phyloP scores from a whole-genome alignment of 768 basidiomycete species.

The Rhizopogon sp. region DNA sequence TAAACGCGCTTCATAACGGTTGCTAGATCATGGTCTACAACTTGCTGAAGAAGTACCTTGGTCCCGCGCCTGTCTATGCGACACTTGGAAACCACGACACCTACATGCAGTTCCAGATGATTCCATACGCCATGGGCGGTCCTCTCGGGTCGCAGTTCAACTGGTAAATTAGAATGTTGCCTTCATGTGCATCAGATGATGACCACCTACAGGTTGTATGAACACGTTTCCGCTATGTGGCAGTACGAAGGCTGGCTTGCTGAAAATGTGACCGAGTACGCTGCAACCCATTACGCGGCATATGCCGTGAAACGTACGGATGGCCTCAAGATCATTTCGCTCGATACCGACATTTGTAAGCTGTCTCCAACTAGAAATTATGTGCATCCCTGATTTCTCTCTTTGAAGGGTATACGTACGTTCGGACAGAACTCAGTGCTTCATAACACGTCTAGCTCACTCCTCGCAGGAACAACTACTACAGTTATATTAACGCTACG shows the following conservation, averaged over 20 bases:
- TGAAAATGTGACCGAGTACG: constrained; percentile 29
- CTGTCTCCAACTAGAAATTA: not conserved
- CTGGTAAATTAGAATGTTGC: constrained; percentile 24
- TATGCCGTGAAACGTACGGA: constrained; percentile 40
- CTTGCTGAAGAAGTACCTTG: constrained; percentile 53
- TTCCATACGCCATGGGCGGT: constrained; percentile 34
- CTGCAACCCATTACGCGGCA: constrained; percentile 42
- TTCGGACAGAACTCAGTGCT: not conserved
- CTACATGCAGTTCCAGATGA: constrained; percentile 37
- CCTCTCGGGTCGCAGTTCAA: constrained; percentile 33
- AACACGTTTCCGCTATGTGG: constrained; percentile 43
- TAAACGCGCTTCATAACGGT: not conserved
- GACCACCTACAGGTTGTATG: constrained; percentile 36
- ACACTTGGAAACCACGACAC: constrained; percentile 73
- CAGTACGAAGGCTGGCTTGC: constrained; percentile 42
- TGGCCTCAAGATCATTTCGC: constrained; percentile 43
- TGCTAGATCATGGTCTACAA: constrained; percentile 53
- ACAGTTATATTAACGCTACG: constrained; percentile 44
- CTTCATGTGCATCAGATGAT: not conserved
- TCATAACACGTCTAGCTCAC: not conserved
- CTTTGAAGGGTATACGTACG: constrained; percentile 30
- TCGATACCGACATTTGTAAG: constrained; percentile 49
- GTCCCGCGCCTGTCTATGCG: constrained; percentile 62
- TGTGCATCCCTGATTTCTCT: not conserved
- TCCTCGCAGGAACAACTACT: constrained; percentile 34